Evolutionary conservation across 768 basidiomycete species (phyloP), one percentile per base, ranked within the genome.

Genomic region (Mycena olivaceomarginata): DNA sequence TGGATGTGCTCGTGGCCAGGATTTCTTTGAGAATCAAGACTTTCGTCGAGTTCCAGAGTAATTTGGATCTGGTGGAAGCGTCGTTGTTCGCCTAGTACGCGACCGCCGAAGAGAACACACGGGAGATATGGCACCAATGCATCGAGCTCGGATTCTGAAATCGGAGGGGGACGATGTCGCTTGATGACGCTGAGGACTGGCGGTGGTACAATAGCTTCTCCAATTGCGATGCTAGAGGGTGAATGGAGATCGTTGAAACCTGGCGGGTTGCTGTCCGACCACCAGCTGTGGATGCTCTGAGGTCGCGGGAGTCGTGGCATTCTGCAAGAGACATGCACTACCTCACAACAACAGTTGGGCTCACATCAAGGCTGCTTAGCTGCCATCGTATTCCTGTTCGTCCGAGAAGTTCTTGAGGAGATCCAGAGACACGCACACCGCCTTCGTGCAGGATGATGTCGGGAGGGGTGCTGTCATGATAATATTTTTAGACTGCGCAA

Each of bases 21-120:
- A 65, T 65, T 22, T 65, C 41, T 22, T 65, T 65, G 64, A 65
- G 64, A n/a, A 65, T 65, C 25, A 43, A 22, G 18, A 45, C 13
- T 46, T 65, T 65, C 41, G 64, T 65, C 20, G 64, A 65, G 41
- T 46, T 37, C 43, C 64, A 65, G 20, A 65, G 64, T 65, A 43
- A 13, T 4, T 65, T 16, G 41, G 64, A 65, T 25, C 64, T 65
- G 18, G 11, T 39, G 8, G 16, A 39, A 62, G 53, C 2, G 59
- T 39, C 1, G 40, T 62, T 4, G 39, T 3, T 39, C 8, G 31
- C 31, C 37, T 2, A 18, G 18, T 18, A n/a, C 37, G 25, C 5
- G 18, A 3, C 18, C n/a, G 11, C 13, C 40, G 13, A 11, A 15
- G 43, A n/a, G 15, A 39, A 65, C 43, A 65, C 64, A 65, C 64